Evolutionary conservation across 2,329 filamentous ascomycete species (phyloP), one percentile per base, ranked within the genome.

Genomic region (Coniochaeta prunicola): DNA sequence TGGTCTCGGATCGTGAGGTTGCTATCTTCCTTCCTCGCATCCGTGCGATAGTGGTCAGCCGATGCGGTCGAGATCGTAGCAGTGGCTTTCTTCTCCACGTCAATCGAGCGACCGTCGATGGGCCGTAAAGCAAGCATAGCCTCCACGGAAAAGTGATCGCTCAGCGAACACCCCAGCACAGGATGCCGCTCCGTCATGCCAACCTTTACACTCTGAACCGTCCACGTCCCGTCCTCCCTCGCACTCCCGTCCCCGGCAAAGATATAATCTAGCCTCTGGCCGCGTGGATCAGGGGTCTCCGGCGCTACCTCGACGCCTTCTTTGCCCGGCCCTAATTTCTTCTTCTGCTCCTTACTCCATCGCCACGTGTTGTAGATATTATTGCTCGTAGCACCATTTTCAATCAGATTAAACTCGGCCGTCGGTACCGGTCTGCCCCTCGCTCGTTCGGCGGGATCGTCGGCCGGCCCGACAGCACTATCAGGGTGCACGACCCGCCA

Each of bases 241-340:
- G 67, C 57, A 64, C 69, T 64, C 13, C 79, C 82, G 13, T 82
- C 81, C 1, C 83, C 84, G 65, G 91, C 87, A 73, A 99, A 97
- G 68, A 99, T 89, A 73, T 99, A 99, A 74, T 99, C 94, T 54
- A 97, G 81, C 24, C 94, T 81, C 71, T 96, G 93, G n/a, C 89
- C 93, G 26, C 78, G 80, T 0, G 84, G 85, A 69, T 97, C 92
- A 3, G 79, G 73, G 0, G 84, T 83, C 53, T 87, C 80, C 0
- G 82, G 80, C n/a, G 88, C 78, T 7, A 96, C 79, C 5, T 77
- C 72, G 42, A 86, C 78, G 13, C 73, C 66, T n/a, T 87, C 80
- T 58, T 83, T 80, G 0, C 87, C 87, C 53, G 83, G 83, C 17
- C 82, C 82, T 2, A 96, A 76, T 6, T 80, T 80, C 67, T 88